These are phyloP conservation scores for Starmerella powellii DNA, from an alignment of 805 yeast species.

Conservation along the genomic window DNA sequence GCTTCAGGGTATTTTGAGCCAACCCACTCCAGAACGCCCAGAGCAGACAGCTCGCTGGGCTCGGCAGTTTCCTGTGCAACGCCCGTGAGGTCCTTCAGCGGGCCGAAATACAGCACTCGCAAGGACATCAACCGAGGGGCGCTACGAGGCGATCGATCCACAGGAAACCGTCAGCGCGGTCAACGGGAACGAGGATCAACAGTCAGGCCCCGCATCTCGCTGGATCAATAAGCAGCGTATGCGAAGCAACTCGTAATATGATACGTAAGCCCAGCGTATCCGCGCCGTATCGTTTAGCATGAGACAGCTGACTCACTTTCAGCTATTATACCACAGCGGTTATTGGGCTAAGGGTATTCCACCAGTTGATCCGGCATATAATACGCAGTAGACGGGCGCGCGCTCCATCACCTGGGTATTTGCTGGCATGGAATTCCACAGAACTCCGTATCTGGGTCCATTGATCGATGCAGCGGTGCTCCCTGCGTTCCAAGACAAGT, in stretches of 20 bases:
- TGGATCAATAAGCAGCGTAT: too few species aligned
- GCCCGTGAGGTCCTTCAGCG: conserved; percentile 20
- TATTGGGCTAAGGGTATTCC: background rate
- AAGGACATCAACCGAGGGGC: too few species aligned
- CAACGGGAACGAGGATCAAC: too few species aligned
- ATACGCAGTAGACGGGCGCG: background rate
- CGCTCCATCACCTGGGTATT: background rate
- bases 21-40: conserved; percentile 11
- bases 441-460: conserved; percentile 23
- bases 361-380: background rate
- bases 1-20: conserved; percentile 12
- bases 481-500: conserved; percentile 10
- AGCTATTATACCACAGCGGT: background rate
- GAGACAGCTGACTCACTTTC: background rate
- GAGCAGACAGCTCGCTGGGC: background rate
- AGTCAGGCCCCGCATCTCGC: too few species aligned
- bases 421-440: conserved; percentile 18
- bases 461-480: conserved; percentile 21
- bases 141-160: too few species aligned
- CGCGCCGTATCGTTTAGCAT: background rate
- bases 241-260: too few species aligned
- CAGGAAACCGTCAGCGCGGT: too few species aligned
- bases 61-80: conserved; percentile 5
- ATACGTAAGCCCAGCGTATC: too few species aligned
- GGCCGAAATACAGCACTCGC: conserved; percentile 23